Conservation (phyloP, 1,284 basidiomycete species). For the Boletellus deceptivus region DNA sequence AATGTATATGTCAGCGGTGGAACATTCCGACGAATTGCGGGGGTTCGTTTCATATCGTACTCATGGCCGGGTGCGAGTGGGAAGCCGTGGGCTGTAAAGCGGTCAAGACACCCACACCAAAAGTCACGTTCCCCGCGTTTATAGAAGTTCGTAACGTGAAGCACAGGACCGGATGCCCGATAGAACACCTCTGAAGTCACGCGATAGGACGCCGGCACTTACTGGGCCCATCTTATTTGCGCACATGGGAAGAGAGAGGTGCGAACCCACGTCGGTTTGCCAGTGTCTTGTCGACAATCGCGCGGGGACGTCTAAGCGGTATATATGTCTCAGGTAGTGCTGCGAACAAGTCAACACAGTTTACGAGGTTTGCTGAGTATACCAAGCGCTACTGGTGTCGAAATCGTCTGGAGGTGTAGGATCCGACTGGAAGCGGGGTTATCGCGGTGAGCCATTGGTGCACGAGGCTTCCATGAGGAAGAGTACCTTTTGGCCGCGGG, state of each 20-base stretch:
- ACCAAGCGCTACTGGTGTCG: constrained; percentile 77
- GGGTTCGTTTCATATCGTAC: too few relatives aligned
- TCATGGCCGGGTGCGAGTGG: neutral
- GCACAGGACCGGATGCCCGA: neutral
- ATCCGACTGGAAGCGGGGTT: constrained; percentile 53
- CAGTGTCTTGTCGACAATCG: neutral
- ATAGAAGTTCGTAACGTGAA: neutral
- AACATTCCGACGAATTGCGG: too few relatives aligned
- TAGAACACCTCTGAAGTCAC: neutral
- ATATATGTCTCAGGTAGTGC: constrained; percentile 14
- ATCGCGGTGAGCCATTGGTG: neutral
- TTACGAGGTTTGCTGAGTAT: constrained; percentile 51
- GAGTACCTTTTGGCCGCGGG: constrained; percentile 77
- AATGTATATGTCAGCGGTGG: too few relatives aligned
- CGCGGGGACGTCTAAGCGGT: constrained; percentile 14
- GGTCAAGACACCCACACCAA: neutral
- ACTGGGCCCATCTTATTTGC: neutral
- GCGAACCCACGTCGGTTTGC: neutral
- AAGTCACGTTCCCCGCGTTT: neutral
- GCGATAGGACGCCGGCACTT: too few relatives aligned
- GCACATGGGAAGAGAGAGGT: neutral
- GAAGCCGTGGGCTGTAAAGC: neutral
- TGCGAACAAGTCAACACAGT: constrained; percentile 1
- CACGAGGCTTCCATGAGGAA: constrained; percentile 1
- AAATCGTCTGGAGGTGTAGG: constrained; percentile 72